Conservation (phyloP, 2,329 filamentous ascomycete species). For the Fusarium caatingaense region DNA sequence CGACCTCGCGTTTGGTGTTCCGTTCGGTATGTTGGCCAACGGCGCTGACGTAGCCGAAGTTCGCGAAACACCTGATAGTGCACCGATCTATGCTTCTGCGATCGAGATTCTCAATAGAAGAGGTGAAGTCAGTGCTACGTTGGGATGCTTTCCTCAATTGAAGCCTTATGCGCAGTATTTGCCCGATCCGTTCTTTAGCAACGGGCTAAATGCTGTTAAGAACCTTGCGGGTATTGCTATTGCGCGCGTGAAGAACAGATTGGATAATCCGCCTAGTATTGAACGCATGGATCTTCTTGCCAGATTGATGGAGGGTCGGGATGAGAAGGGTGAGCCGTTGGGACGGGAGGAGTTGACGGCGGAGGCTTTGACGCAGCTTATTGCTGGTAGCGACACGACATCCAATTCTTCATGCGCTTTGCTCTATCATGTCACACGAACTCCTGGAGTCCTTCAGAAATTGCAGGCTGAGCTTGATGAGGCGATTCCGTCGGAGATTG, state of each 20-base stretch:
- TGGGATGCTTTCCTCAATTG: conserved; percentile 78
- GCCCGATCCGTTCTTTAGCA: conserved; percentile 83
- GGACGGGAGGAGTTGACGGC: conserved; percentile 85
- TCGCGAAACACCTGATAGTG: conserved; percentile 67
- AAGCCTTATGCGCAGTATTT: conserved; percentile 85
- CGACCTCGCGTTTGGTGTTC: conserved; percentile 63
- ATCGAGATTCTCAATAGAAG: conserved; percentile 90
- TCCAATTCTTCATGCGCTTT: conserved; percentile 86
- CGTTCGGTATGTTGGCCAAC: conserved; percentile 76
- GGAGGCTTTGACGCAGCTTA: conserved; percentile 89
- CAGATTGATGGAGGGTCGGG: conserved; percentile 85
- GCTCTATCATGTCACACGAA: conserved; percentile 78
- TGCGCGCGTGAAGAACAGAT: conserved; percentile 78
- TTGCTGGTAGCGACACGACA: conserved; percentile 81
- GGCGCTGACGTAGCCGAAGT: conserved; percentile 83
- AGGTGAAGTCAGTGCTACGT: conserved; percentile 84
- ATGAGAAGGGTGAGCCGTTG: conserved; percentile 80
- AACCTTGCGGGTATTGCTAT: conserved; percentile 89
- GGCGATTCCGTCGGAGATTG: conserved; percentile 68
- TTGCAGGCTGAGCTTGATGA: conserved; percentile 81
- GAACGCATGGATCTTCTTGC: conserved; percentile 83
- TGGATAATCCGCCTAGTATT: conserved; percentile 74
- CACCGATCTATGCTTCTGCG: conserved; percentile 77
- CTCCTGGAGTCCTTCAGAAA: conserved; percentile 76
- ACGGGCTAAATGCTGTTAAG: conserved; percentile 79